phyloP scores from a whole-genome alignment of 1,284 basidiomycete species.

The Tylopilus orsonianus region DNA sequence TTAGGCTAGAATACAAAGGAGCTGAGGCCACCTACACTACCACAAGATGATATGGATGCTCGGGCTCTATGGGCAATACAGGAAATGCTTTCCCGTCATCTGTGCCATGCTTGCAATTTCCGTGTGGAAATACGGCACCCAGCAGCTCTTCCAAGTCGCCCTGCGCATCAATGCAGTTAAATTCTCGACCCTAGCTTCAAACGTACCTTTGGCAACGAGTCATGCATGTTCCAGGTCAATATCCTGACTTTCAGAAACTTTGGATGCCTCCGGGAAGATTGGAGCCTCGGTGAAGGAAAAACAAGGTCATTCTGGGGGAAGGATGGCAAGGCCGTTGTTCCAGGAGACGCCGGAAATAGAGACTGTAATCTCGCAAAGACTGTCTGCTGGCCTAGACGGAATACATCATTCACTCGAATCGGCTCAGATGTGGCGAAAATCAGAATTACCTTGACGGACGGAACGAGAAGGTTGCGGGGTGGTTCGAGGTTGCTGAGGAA shows the following conservation, averaged over 20 bases:
- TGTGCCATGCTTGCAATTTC: conserved; percentile 29
- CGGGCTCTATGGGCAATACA: conserved; percentile 46
- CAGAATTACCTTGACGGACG: conserved; percentile 27
- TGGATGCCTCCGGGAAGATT: conserved; percentile 34
- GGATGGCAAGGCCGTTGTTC: conserved; percentile 13
- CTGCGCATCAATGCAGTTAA: conserved; percentile 35
- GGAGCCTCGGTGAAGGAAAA: conserved; percentile 24
- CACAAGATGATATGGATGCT: conserved; percentile 79
- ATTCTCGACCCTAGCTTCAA: neutral
- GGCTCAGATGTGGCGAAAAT: neutral
- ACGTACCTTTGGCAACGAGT: conserved; percentile 69
- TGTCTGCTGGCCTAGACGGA: conserved; percentile 33
- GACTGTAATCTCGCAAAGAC: conserved; percentile 46
- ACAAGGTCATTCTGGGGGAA: conserved; percentile 21
- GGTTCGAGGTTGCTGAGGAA: conserved; percentile 20
- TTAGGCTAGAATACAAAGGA: conserved; percentile 7
- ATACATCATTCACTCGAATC: conserved; percentile 3
- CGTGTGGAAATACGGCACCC: conserved; percentile 60
- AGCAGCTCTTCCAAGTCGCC: conserved; percentile 77
- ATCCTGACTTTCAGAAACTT: conserved; percentile 50
- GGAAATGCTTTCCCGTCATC: conserved; percentile 42
- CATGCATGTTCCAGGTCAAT: conserved; percentile 76
- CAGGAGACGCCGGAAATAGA: conserved; percentile 38
- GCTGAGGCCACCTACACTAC: conserved; percentile 56
- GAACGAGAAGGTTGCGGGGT: conserved; percentile 19